Evolutionary conservation across 495 filamentous ascomycete species (phyloP).

Genomic region (Neurospora sp.): DNA sequence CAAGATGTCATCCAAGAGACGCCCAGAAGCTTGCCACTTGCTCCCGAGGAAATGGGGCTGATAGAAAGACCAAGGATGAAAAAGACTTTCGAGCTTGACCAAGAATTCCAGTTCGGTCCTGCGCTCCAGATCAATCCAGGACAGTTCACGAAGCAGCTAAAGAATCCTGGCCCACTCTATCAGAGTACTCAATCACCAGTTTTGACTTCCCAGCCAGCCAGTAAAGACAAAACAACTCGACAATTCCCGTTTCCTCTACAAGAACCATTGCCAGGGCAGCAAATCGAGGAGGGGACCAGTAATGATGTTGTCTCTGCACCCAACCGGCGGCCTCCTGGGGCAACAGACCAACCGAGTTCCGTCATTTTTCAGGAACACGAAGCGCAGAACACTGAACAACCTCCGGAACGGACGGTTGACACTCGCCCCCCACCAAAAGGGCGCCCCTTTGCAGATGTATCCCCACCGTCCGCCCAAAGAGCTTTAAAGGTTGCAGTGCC

Average conservation of each 20-base stretch:
- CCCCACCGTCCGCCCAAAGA: not conserved
- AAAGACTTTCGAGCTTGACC: not conserved
- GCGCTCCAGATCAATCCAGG: conserved; percentile 1
- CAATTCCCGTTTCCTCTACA: not conserved
- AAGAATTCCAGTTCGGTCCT: conserved; percentile 4
- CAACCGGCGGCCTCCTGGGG: not conserved
- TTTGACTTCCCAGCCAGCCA: not conserved
- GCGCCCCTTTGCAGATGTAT: not conserved
- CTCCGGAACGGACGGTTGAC: not conserved
- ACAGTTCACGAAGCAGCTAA: conserved; percentile 1
- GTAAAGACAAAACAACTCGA: not conserved
- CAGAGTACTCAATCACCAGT: not conserved
- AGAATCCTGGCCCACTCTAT: not conserved
- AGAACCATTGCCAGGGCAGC: not conserved
- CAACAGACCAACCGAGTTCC: not conserved
- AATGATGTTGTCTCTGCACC: not conserved
- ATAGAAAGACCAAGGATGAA: not conserved
- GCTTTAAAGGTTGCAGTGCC: not conserved
- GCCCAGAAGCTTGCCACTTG: not conserved
- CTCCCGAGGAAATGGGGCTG: conserved; percentile 1
- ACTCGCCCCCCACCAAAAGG: not conserved
- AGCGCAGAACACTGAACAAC: not conserved
- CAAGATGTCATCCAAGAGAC: not conserved
- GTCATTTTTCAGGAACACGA: not conserved
- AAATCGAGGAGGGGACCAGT: not conserved